A percentile compares a stretch with the other conserved stretches of the same genome.
These are phyloP conservation scores for Cyclanthera cordifolia DNA, from an alignment of 306 rosid species.

Conservation along the genomic window DNA sequence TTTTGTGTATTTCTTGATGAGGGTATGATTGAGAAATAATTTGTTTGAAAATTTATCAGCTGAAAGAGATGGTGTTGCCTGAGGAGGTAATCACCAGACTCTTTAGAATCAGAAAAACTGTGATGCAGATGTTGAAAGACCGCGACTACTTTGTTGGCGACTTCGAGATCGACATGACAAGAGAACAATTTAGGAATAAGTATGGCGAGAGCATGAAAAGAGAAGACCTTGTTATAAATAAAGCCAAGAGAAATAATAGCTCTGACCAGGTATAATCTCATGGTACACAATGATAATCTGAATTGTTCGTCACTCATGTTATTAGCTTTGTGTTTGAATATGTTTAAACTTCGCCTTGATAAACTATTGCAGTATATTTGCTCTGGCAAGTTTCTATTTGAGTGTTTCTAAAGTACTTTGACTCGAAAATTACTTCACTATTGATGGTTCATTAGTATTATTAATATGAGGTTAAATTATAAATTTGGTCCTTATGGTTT, in stretches of 20 bases:
- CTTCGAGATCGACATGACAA: conserved; percentile 48
- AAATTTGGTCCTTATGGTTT: too few relatives aligned
- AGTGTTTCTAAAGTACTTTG: neutral
- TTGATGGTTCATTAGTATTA: too few relatives aligned
- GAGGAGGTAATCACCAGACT: conserved; percentile 50
- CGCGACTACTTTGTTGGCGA: conserved; percentile 46
- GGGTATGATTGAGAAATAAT: neutral
- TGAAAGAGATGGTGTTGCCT: conserved; percentile 33
- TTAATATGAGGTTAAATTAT: too few relatives aligned
- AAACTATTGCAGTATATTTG: neutral
- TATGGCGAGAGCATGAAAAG: conserved; percentile 48
- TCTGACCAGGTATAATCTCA: conserved; percentile 32
- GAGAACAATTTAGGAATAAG: conserved; percentile 30
- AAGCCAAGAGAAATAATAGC: conserved; percentile 36
- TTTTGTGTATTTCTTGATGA: too few relatives aligned
- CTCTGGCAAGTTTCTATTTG: neutral
- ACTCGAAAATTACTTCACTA: neutral
- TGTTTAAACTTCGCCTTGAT: neutral
- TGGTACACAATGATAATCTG: neutral
- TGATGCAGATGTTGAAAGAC: conserved; percentile 63
- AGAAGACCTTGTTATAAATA: conserved; percentile 60
- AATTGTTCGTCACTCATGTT: neutral
- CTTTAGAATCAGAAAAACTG: conserved; percentile 38
- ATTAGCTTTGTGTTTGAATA: neutral
- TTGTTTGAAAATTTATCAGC: conserved; percentile 1